Base-by-base conservation (phyloP, 2,329 filamentous ascomycete genomes). In the Diaporthe nobilis region DNA sequence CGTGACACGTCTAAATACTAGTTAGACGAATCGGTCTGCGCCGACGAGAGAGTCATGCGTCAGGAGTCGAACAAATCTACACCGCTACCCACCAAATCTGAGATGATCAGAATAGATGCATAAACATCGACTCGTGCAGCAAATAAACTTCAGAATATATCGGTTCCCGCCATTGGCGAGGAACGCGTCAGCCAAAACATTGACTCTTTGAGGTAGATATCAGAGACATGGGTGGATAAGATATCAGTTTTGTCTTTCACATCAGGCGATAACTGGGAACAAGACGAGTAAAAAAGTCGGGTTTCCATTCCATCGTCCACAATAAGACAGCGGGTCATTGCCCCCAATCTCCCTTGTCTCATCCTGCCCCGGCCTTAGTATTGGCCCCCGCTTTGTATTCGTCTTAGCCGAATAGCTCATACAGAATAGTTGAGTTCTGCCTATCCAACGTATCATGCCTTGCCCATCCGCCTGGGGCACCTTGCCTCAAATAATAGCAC, bases 41-140 rank as follows among this genome's bases (percentile, higher is more conserved):
- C 47, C 63, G 42, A 51, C 28, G 31, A 39, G 20, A 51, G 63
- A 68, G 63, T 68, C 63, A 68, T 68, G 63, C 22, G 47, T 68
- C 31, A 68, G 63, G 63, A 51, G 63, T 51, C 20, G 63, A 49
- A 51, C 7, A 68, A 53, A 12, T 31, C 63, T 25, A 68, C 63
- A 68, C 63, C 63, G 63, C 63, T 68, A n/a, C 31, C 61, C 31
- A 37, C 31, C 63, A 68, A 53, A 39, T 68, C 20, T 25, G 10
- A 47, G 28, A 37, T 39, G 47, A 68, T 68, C 44, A 53, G 6
- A 53, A 25, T 37, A 39, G 44, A 51, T 13, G 63, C 63, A 68
- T 68, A 15, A 68, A 51, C 5, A 4, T 68, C 31, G 63, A 68
- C 44, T 68, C 63, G 63, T 8, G 63, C 63, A 68, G 6, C 7